Evolutionary conservation across 2,329 filamentous ascomycete genomes (phyloP), one percentile per base, ranked within the genome.

Genomic region (Fusarium nurragi): DNA sequence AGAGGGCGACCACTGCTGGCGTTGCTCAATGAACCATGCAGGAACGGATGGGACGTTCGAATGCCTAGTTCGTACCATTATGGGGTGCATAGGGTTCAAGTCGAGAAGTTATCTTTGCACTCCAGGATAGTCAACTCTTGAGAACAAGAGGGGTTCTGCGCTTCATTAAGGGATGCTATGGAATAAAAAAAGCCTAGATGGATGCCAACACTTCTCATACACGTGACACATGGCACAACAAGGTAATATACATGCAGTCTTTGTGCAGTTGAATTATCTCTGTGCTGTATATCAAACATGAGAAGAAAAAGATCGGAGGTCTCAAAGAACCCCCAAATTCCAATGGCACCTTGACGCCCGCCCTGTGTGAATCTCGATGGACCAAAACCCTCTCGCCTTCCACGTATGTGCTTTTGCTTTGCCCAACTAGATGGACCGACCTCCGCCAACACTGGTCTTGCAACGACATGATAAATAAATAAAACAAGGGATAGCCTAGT

Each of bases 261-360:
- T 64, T 41, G 50, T 56, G 54, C 57, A 51, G 23, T 67, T 43
- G 46, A 28, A 53, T 57, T 50, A 67, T 61, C 44, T 64, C 30
- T 53, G 54, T 47, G 36, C 40, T 53, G 60, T 67, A 61, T 61
- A 61, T 50, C 50, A 57, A 60, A 56, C 60, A 47, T 60, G 22
- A 40, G 19, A 50, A 57, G 59, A 57, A 54, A 54, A 67, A 54
- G 21, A 49, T 32, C 30, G 23, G 57, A 55, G 54, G 41, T 45
- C 37, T 60, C 25, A 60, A 55, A 68, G 39, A 58, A 64, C 63
- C 47, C 32, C 51, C 43, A 50, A 46, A 62, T 70, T 56, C 54
- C 68, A 67, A 62, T 68, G 55, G 67, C 69, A 68, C 69, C 69
- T 65, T 67, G 69, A 71, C 69, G 69, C 69, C 69, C 64, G 56